Evolutionary conservation across 352 stramenopile species (phyloP).

Genomic region (Globisporangium orthogonon): DNA sequence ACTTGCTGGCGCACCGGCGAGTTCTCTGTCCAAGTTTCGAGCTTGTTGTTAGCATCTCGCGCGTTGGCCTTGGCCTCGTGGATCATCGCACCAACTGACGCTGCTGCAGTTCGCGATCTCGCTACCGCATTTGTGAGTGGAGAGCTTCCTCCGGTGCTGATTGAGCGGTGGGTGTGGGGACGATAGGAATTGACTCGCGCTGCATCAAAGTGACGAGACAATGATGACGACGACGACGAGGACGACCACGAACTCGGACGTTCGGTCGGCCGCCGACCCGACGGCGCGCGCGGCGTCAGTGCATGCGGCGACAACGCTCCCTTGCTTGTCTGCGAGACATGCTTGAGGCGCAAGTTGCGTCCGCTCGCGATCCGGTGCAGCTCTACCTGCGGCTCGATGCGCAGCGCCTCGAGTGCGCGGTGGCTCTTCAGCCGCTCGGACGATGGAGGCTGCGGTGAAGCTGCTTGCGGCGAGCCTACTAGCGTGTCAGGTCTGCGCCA

Average conservation of each 20-base stretch:
- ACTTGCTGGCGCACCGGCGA: not conserved
- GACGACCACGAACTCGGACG: slow-evolving; percentile 19
- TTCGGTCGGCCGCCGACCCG: slow-evolving; percentile 20
- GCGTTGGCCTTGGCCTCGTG: no score
- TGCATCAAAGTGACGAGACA: not conserved
- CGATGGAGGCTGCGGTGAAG: no score
- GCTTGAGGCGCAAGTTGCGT: slow-evolving; percentile 40
- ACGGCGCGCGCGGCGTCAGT: slow-evolving; percentile 37
- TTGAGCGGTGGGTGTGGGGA: not conserved
- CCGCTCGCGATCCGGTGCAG: slow-evolving; percentile 47
- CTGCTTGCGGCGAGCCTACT: no score
- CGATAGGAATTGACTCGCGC: not conserved
- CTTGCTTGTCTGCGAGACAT: slow-evolving; percentile 23
- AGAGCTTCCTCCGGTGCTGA: not conserved
- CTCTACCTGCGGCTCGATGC: slow-evolving; percentile 21
- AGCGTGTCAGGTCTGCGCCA: not conserved
- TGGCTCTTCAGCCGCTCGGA: not conserved
- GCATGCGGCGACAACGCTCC: slow-evolving; percentile 29
- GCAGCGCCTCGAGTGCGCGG: not conserved
- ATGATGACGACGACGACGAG: slow-evolving; percentile 1
- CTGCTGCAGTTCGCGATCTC: not conserved
- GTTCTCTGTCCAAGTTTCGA: no score
- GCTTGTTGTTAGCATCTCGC: not conserved
- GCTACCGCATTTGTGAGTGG: not conserved
- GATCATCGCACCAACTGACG: not conserved